These are phyloP conservation scores for Paramecium sexaurelia DNA, from an alignment of 73 alveolate genomes.

Conservation along the genomic window DNA sequence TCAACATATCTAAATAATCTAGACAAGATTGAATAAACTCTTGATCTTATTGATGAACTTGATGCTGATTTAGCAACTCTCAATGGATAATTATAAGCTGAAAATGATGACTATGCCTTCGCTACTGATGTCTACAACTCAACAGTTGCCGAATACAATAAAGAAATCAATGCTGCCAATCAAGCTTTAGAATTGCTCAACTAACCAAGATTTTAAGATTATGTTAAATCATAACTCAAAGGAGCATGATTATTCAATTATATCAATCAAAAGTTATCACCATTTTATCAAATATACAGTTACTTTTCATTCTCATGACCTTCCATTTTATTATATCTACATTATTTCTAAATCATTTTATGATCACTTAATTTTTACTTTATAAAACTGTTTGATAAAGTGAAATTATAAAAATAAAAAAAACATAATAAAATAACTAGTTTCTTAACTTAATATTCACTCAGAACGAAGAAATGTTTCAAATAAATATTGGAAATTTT, in stretches of 20 bases:
- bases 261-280: constrained; percentile 11
- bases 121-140: constrained; percentile 37
- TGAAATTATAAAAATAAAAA: too few relatives aligned
- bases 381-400: too few relatives aligned
- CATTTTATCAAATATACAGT: neutral
- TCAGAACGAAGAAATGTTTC: too few relatives aligned
- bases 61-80: constrained; percentile 55
- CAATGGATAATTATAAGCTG: constrained; percentile 53
- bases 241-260: constrained; percentile 33
- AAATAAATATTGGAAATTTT: too few relatives aligned
- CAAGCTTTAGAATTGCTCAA: constrained; percentile 28
- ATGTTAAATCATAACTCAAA: constrained; percentile 44
- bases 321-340: neutral
- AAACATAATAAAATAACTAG: too few relatives aligned
- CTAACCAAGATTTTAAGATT: constrained; percentile 55
- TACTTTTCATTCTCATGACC: neutral
- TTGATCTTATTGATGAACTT: constrained; percentile 13
- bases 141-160: constrained; percentile 22
- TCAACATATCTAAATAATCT: neutral
- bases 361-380: too few relatives aligned
- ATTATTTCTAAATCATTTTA: too few relatives aligned
- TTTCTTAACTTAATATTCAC: too few relatives aligned
- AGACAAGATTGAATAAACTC: constrained; percentile 26
- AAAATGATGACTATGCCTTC: constrained; percentile 48
- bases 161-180: constrained; percentile 46